Evolutionary conservation across 371 early-diverging fungal species (phyloP).

Genomic region (Smittium mucronatum): DNA sequence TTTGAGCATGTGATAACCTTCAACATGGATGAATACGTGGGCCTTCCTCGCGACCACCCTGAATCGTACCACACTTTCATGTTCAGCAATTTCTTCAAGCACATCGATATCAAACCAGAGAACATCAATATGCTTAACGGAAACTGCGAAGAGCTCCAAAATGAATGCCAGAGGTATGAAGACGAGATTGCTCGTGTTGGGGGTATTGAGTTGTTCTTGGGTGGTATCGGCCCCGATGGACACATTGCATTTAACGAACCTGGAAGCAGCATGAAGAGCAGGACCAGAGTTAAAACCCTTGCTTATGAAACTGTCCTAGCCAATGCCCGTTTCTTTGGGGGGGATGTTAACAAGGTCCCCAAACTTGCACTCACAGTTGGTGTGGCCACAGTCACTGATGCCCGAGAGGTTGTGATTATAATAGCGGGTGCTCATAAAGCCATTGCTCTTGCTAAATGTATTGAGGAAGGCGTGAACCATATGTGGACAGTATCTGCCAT

Average conservation of each 20-base stretch:
- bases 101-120: slow-evolving; percentile 60
- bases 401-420: slow-evolving; percentile 70
- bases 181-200: slow-evolving; percentile 60
- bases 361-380: slow-evolving; percentile 80
- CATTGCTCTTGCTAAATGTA: slow-evolving; percentile 68
- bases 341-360: slow-evolving; percentile 75
- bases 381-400: slow-evolving; percentile 77
- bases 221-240: slow-evolving; percentile 80
- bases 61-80: slow-evolving; percentile 82
- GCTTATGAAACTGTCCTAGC: slow-evolving; percentile 85
- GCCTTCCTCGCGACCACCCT: slow-evolving; percentile 51
- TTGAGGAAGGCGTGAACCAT: slow-evolving; percentile 76
- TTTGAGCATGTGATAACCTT: slow-evolving; percentile 49
- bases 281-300: slow-evolving; percentile 76
- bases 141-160: slow-evolving; percentile 64
- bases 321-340: slow-evolving; percentile 77
- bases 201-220: slow-evolving; percentile 71
- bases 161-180: slow-evolving; percentile 65
- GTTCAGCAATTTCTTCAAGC: slow-evolving; percentile 71
- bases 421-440: slow-evolving; percentile 79
- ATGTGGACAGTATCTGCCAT: slow-evolving; percentile 90
- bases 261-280: slow-evolving; percentile 71
- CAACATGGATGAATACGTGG: slow-evolving; percentile 49
- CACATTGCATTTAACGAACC: slow-evolving; percentile 88
- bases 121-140: slow-evolving; percentile 76